Evolutionary conservation across 305 asterid species (phyloP).

Genomic region (Fraxinus sp.): DNA sequence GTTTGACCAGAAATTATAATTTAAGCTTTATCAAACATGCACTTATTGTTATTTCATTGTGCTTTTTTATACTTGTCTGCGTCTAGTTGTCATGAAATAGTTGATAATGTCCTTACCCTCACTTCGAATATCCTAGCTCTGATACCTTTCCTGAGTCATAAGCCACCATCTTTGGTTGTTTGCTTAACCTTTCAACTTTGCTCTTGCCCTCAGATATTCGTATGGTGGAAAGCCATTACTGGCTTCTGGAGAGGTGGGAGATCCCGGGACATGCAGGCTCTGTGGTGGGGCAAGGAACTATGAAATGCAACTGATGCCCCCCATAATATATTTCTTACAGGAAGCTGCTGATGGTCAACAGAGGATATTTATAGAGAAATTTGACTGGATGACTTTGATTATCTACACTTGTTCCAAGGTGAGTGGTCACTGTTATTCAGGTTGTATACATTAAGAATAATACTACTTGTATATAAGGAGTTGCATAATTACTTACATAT

Average conservation of each 20-base stretch:
- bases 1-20: background rate
- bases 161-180: background rate
- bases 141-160: background rate
- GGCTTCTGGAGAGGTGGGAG: constrained; percentile 47
- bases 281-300: constrained; percentile 73
- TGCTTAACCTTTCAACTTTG: background rate
- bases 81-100: background rate
- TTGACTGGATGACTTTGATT: constrained; percentile 73
- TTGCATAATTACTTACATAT: too few relatives aligned
- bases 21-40: background rate
- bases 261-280: constrained; percentile 51
- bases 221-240: constrained; percentile 73
- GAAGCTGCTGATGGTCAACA: constrained; percentile 51
- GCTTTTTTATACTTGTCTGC: background rate
- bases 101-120: background rate
- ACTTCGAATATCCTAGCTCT: background rate
- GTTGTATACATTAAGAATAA: background rate
- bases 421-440: constrained; percentile 20
- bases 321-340: constrained; percentile 69
- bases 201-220: constrained; percentile 51
- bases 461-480: too few relatives aligned
- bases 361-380: constrained; percentile 44
- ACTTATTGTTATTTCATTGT: background rate
- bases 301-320: constrained; percentile 91
- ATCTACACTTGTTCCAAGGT: constrained; percentile 81